phyloP scores from a whole-genome alignment of 768 basidiomycete genomes.

The Trametes villosa region DNA sequence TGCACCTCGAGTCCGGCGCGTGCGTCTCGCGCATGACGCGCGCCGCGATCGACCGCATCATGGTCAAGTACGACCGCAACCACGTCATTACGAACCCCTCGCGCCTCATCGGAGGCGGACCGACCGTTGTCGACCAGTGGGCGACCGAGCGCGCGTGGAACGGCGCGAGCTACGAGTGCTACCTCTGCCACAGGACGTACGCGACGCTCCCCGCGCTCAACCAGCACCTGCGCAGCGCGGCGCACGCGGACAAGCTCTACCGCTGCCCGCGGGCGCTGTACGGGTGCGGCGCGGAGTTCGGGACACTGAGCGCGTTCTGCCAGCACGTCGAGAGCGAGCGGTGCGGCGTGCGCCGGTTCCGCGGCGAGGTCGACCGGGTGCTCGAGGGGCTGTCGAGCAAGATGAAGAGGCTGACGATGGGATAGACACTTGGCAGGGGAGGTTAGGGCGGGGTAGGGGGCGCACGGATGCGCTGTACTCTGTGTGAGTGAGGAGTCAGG shows the following conservation, averaged over 20 bases:
- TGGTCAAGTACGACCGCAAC: conserved; percentile 46
- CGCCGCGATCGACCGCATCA: conserved; percentile 40
- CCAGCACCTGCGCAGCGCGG: conserved; percentile 65
- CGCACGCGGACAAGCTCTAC: conserved; percentile 56
- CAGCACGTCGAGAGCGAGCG: conserved; percentile 68
- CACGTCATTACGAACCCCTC: conserved; percentile 58
- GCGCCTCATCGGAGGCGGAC: not conserved
- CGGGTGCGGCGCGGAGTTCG: conserved; percentile 49
- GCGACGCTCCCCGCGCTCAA: conserved; percentile 52
- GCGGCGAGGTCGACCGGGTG: not conserved
- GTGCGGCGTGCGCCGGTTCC: conserved; percentile 37
- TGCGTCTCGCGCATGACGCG: conserved; percentile 56
- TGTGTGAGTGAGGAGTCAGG: no score
- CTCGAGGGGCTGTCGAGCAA: not conserved
- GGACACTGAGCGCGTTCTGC: conserved; percentile 59
- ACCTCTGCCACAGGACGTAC: conserved; percentile 56
- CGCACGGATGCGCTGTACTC: no score
- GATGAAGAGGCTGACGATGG: not conserved
- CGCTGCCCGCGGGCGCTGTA: conserved; percentile 48
- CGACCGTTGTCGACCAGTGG: conserved; percentile 7
- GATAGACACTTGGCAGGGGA: not conserved
- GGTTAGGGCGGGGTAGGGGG: no score
- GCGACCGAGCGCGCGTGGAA: conserved; percentile 49
- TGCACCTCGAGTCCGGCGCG: conserved; percentile 67
- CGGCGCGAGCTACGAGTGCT: conserved; percentile 58